Conservation (phyloP, 306 rosid species). For the Senna tora region DNA sequence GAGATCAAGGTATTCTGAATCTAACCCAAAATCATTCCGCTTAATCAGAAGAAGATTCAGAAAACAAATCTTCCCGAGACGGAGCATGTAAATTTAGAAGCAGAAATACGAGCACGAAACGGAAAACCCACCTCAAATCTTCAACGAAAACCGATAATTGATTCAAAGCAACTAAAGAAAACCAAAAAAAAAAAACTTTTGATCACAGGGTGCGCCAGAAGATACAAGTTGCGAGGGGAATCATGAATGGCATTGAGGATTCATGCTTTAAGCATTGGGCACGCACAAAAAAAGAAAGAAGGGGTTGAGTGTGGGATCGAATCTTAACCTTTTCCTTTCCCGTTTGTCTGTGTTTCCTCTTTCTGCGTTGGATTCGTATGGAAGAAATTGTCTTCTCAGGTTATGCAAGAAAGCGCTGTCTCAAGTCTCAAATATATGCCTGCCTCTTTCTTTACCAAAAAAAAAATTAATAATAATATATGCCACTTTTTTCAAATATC, state of each 20-base stretch:
- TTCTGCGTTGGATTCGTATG: constrained; percentile 18
- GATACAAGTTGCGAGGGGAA: neutral
- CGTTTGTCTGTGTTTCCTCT: constrained; percentile 51
- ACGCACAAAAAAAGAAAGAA: neutral
- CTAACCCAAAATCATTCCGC: neutral
- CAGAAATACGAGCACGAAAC: neutral
- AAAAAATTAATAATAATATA: too few relatives aligned
- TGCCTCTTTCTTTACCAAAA: too few relatives aligned
- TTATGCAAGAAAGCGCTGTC: neutral
- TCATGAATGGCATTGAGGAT: neutral
- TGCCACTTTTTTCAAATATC: neutral
- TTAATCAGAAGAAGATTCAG: neutral
- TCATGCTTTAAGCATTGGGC: constrained; percentile 13
- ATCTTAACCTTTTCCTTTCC: constrained; percentile 30
- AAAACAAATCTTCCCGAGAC: neutral
- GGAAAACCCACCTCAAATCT: neutral
- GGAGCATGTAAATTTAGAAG: neutral
- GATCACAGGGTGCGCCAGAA: neutral
- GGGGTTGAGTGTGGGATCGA: constrained; percentile 34
- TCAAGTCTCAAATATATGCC: neutral
- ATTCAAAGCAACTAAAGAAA: neutral
- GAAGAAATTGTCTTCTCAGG: constrained; percentile 4
- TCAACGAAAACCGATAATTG: neutral
- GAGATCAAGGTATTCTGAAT: constrained; percentile 18
- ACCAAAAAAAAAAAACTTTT: neutral